Percentiles rank a stretch among this genome's conserved stretches.
Conservation (phyloP, 495 filamentous ascomycete species). For the Cudoniella acicularis region DNA sequence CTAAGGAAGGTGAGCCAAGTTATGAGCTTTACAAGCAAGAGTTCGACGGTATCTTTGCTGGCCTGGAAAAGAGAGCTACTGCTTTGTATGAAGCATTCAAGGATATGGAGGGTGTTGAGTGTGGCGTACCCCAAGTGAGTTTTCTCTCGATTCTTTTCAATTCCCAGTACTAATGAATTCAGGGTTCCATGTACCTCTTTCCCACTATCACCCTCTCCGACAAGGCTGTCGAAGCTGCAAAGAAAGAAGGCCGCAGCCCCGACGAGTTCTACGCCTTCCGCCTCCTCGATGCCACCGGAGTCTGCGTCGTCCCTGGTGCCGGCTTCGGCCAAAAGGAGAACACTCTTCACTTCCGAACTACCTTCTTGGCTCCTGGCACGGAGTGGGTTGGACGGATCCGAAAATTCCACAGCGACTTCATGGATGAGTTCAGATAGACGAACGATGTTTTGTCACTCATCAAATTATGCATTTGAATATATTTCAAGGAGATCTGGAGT, state of each 20-base stretch:
- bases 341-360: conserved; percentile 91
- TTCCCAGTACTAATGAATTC: conserved; percentile 14
- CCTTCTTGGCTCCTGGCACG: conserved; percentile 92
- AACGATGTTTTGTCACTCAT: no score
- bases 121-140: conserved; percentile 67
- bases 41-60: conserved; percentile 72
- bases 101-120: conserved; percentile 92
- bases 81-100: conserved; percentile 87
- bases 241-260: conserved; percentile 65
- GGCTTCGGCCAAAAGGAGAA: conserved; percentile 94
- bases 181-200: conserved; percentile 98
- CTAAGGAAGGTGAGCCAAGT: conserved; percentile 72
- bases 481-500: not conserved
- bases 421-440: conserved; percentile 76
- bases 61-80: conserved; percentile 70
- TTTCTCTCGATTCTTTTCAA: not conserved
- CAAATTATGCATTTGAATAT: not conserved
- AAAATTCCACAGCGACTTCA: conserved; percentile 88
- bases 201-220: conserved; percentile 77
- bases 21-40: conserved; percentile 79
- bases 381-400: conserved; percentile 88
- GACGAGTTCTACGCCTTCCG: conserved; percentile 94
- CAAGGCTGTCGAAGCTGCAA: conserved; percentile 71
- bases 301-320: conserved; percentile 89
- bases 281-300: conserved; percentile 87